These are phyloP conservation scores for Phoma sp. DNA, from an alignment of 2,329 filamentous ascomycete species.

Conservation along the genomic window DNA sequence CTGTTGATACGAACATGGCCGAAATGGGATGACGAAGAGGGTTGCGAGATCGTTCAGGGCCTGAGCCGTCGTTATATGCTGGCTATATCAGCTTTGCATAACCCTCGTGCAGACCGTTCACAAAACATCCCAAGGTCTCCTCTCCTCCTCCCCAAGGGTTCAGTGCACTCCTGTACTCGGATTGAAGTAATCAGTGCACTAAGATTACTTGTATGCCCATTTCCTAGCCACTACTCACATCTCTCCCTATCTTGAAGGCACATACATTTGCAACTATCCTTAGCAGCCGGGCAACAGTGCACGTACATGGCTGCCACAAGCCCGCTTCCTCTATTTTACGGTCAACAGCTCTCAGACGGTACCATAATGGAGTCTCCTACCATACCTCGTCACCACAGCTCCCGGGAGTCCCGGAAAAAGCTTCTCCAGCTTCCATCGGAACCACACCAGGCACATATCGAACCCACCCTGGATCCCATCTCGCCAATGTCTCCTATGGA, in stretches of 20 bases:
- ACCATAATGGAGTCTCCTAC: conserved; percentile 37
- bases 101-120: conserved; percentile 11
- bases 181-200: neutral
- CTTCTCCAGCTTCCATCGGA: conserved; percentile 40
- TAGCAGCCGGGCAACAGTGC: conserved; percentile 10
- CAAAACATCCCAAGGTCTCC: conserved; percentile 9
- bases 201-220: neutral
- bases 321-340: conserved; percentile 38
- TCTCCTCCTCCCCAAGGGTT: neutral
- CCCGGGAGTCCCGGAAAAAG: conserved; percentile 37
- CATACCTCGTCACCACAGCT: conserved; percentile 21
- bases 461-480: conserved; percentile 18
- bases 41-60: conserved; percentile 19
- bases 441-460: conserved; percentile 35
- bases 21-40: conserved; percentile 23
- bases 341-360: conserved; percentile 39
- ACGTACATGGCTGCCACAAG: conserved; percentile 31
- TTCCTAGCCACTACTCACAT: neutral
- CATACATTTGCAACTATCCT: neutral
- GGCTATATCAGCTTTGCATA: conserved; percentile 28
- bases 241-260: neutral
- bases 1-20: conserved; percentile 17
- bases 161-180: neutral
- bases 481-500: conserved; percentile 23
- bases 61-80: conserved; percentile 15